These are phyloP conservation scores for Aethionema arabicum DNA, from an alignment of 345 rosid species.

Conservation along the genomic window DNA sequence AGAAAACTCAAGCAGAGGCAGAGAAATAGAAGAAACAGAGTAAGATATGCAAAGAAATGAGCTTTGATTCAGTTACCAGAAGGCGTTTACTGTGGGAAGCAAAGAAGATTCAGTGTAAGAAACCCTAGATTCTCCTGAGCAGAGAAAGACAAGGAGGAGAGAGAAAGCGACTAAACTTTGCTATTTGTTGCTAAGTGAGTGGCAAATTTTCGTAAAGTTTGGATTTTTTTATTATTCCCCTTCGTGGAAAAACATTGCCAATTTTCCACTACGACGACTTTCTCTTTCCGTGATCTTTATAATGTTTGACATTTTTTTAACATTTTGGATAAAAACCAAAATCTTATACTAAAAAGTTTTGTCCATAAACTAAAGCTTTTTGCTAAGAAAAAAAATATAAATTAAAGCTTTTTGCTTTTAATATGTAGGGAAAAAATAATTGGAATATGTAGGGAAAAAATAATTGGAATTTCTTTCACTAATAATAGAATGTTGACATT, in stretches of 20 bases:
- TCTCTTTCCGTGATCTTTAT: constrained; percentile 29
- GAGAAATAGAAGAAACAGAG: constrained; percentile 28
- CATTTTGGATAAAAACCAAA: too few relatives aligned
- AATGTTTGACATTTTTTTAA: too few relatives aligned
- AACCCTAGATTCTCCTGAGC: constrained; percentile 43
- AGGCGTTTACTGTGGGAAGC: constrained; percentile 25
- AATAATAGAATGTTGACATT: too few relatives aligned
- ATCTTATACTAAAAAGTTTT: too few relatives aligned
- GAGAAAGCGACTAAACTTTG: constrained; percentile 25
- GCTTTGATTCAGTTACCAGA: constrained; percentile 35
- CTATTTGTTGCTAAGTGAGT: constrained; percentile 31
- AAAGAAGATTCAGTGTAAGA: constrained; percentile 40
- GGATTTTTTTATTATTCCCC: constrained; percentile 10
- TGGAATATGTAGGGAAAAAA: too few relatives aligned
- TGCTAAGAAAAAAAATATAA: too few relatives aligned
- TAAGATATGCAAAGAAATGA: constrained; percentile 22
- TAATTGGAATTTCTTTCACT: too few relatives aligned
- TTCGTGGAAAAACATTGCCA: constrained; percentile 7
- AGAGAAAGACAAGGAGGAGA: constrained; percentile 31
- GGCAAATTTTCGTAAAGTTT: constrained; percentile 21
- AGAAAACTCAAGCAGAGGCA: constrained; percentile 13
- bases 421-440: too few relatives aligned
- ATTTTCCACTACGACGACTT: constrained; percentile 28
- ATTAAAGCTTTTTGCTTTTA: too few relatives aligned
- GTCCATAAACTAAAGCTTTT: too few relatives aligned